These are phyloP conservation scores for Eutrema heterophyllum DNA, from an alignment of 345 rosid species.

Conservation along the genomic window DNA sequence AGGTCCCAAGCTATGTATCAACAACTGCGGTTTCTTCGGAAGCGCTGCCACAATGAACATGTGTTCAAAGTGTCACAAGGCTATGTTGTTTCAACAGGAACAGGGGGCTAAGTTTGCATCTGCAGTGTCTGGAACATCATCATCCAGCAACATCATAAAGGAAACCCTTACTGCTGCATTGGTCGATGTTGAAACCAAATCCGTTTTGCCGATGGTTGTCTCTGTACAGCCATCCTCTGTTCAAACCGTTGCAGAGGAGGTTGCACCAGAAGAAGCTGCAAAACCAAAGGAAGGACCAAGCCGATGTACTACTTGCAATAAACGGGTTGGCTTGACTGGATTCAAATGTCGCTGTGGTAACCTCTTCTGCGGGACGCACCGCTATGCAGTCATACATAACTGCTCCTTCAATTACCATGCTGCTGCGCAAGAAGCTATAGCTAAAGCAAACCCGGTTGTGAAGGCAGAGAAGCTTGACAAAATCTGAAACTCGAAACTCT, in stretches of 20 bases:
- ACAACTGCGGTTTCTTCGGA: constrained; percentile 93
- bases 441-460: constrained; percentile 82
- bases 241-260: constrained; percentile 26
- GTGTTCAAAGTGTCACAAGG: constrained; percentile 98
- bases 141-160: constrained; percentile 46
- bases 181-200: constrained; percentile 37
- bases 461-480: constrained; percentile 94
- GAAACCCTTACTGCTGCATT: constrained; percentile 38
- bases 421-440: constrained; percentile 78
- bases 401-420: constrained; percentile 75
- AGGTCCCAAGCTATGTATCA: constrained; percentile 66
- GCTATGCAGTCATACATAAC: constrained; percentile 78
- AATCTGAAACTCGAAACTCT: constrained; percentile 36
- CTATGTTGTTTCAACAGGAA: constrained; percentile 58
- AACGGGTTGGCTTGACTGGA: constrained; percentile 79
- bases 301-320: constrained; percentile 70
- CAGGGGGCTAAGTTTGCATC: constrained; percentile 67
- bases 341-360: constrained; percentile 80
- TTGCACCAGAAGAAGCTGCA: constrained; percentile 33
- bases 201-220: constrained; percentile 41
- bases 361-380: constrained; percentile 74
- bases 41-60: constrained; percentile 89
- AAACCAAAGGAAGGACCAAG: constrained; percentile 74
- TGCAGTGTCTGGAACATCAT: constrained; percentile 54
- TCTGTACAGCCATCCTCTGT: constrained; percentile 39